These are phyloP conservation scores for Colletotrichum karsti DNA, from an alignment of 2,329 filamentous ascomycete genomes.

Conservation along the genomic window DNA sequence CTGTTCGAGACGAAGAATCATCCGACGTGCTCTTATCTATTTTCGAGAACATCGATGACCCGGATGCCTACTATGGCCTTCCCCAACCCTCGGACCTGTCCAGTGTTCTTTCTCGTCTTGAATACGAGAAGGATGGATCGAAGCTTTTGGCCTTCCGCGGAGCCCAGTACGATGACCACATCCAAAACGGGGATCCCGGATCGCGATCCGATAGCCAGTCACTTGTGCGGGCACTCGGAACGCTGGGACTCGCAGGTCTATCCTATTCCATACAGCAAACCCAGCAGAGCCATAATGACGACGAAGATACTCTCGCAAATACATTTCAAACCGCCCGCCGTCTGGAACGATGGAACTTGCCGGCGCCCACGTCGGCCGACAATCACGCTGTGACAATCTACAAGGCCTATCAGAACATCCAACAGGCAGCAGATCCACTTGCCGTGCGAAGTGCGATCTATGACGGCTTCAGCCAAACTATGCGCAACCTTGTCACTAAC, in stretches of 20 bases:
- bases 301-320: constrained; percentile 69
- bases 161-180: constrained; percentile 87
- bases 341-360: constrained; percentile 92
- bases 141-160: constrained; percentile 92
- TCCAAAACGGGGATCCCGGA: constrained; percentile 67
- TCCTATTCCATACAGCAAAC: constrained; percentile 81
- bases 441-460: constrained; percentile 68
- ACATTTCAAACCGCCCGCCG: constrained; percentile 83
- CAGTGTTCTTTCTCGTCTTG: constrained; percentile 82
- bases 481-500: constrained; percentile 60
- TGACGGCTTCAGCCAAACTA: constrained; percentile 67
- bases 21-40: constrained; percentile 79
- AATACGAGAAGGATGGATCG: constrained; percentile 87
- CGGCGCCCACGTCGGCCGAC: constrained; percentile 69
- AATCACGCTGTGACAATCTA: constrained; percentile 78
- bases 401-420: constrained; percentile 81
- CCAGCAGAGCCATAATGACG: constrained; percentile 67
- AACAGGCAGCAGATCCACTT: constrained; percentile 67
- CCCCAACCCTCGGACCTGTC: constrained; percentile 79
- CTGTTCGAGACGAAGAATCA: constrained; percentile 61
- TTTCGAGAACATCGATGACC: constrained; percentile 93
- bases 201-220: constrained; percentile 70
- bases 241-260: constrained; percentile 84
- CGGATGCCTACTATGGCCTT: constrained; percentile 94
- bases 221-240: constrained; percentile 79